Evolutionary conservation across 164 flowering plant species (phyloP).

Genomic region (Amborella trichopoda): DNA sequence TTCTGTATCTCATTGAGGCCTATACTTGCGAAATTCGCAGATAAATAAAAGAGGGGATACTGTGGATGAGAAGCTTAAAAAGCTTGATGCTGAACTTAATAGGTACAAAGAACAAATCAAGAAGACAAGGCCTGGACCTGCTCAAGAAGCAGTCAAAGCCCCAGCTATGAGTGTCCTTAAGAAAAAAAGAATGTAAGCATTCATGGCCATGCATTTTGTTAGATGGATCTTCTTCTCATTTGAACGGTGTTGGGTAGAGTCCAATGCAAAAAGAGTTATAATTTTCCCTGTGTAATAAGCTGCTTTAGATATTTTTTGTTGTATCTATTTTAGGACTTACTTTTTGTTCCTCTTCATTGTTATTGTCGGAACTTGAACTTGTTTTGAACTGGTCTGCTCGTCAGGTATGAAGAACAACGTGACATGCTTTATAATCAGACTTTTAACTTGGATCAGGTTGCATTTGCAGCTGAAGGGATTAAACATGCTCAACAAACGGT

Average conservation of each 20-base stretch:
- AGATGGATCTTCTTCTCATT: too few relatives aligned
- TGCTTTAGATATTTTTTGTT: too few relatives aligned
- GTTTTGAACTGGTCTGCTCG: too few relatives aligned
- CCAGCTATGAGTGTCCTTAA: conserved; percentile 94
- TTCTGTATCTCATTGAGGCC: not conserved
- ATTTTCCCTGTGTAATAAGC: too few relatives aligned
- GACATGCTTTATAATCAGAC: conserved; percentile 99
- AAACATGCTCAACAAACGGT: conserved; percentile 99
- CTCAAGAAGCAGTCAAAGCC: conserved; percentile 96
- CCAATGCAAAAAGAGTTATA: too few relatives aligned
- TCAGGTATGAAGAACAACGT: conserved; percentile 96
- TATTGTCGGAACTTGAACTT: too few relatives aligned
- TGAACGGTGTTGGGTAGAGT: too few relatives aligned
- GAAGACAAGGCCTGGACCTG: conserved; percentile 92
- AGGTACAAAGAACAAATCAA: conserved; percentile 86
- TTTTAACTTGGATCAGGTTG: conserved; percentile 91
- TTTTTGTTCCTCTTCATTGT: too few relatives aligned
- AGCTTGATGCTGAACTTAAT: conserved; percentile 77
- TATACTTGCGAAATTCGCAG: too few relatives aligned
- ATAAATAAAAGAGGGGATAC: conserved; percentile 80
- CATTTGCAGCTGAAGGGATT: conserved; percentile 92
- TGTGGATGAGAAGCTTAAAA: conserved; percentile 87
- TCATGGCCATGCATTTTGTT: too few relatives aligned
- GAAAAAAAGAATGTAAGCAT: conserved; percentile 77
- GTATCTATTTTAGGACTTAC: too few relatives aligned